Percentiles rank a stretch among this genome's conserved stretches.
Evolutionary conservation across 1,284 basidiomycete species (phyloP).

Genomic region (Ceratobasidium sp.): DNA sequence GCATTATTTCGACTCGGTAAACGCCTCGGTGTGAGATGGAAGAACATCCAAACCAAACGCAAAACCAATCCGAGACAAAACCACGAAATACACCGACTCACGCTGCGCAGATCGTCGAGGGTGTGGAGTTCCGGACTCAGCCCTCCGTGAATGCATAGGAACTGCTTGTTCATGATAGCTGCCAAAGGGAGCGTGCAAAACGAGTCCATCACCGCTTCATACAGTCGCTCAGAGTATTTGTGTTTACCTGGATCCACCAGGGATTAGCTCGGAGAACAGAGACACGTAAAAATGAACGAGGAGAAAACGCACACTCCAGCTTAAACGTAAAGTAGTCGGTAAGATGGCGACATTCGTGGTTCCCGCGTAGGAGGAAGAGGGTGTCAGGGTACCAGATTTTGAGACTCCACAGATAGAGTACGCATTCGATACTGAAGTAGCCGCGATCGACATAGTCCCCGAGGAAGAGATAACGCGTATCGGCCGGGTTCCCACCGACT

Average conservation of each 20-base stretch:
- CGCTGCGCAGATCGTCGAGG: slow-evolving; percentile 87
- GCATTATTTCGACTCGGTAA: no score
- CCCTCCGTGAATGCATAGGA: slow-evolving; percentile 95
- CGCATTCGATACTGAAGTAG: slow-evolving; percentile 96
- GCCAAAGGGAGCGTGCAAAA: slow-evolving; percentile 94
- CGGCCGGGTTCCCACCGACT: slow-evolving; percentile 91
- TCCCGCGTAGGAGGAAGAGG: slow-evolving; percentile 92
- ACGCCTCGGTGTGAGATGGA: no score
- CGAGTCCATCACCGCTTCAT: slow-evolving; percentile 93
- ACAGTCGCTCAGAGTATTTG: slow-evolving; percentile 92
- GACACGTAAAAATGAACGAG: slow-evolving; percentile 27
- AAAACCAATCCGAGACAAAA: no score
- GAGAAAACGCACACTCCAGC: slow-evolving; percentile 79
- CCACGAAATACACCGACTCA: slow-evolving; percentile 60
- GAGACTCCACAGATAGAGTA: slow-evolving; percentile 91
- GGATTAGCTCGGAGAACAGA: slow-evolving; percentile 39
- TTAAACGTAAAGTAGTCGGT: slow-evolving; percentile 99
- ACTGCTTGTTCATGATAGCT: slow-evolving; percentile 98
- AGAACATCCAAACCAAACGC: no score
- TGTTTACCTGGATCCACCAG: slow-evolving; percentile 77
- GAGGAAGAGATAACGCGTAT: slow-evolving; percentile 95
- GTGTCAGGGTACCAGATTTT: slow-evolving; percentile 97
- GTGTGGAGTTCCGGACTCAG: slow-evolving; percentile 92
- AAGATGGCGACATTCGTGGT: slow-evolving; percentile 97
- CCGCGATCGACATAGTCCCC: slow-evolving; percentile 99